Conservation (phyloP, 768 basidiomycete species). For the Tulasnella calospora region DNA sequence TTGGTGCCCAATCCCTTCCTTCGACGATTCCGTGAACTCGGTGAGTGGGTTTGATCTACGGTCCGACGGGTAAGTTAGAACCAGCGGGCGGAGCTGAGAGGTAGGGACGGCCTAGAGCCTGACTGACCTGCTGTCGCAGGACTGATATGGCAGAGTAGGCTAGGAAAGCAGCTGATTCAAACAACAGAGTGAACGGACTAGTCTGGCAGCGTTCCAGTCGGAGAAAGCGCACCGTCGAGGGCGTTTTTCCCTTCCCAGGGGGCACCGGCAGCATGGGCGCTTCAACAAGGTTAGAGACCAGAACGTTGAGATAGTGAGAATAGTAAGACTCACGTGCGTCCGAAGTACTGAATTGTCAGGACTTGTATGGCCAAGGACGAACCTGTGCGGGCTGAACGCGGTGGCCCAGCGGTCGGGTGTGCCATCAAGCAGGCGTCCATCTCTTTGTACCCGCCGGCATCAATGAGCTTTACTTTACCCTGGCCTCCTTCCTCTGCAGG, state of each 20-base stretch:
- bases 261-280: constrained; percentile 72
- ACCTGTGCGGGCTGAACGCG: constrained; percentile 59
- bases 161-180: constrained; percentile 55
- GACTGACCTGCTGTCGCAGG: constrained; percentile 70
- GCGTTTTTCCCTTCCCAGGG: constrained; percentile 88
- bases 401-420: constrained; percentile 77
- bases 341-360: constrained; percentile 59
- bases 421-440: constrained; percentile 82
- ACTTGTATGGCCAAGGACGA: constrained; percentile 54
- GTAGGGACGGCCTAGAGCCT: background rate
- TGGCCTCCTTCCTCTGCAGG: constrained; percentile 77
- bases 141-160: constrained; percentile 75
- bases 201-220: background rate
- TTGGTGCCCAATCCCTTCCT: constrained; percentile 62
- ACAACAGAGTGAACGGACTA: background rate
- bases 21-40: constrained; percentile 73
- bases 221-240: constrained; percentile 49
- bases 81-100: background rate
- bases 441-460: constrained; percentile 65
- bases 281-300: constrained; percentile 33
- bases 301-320: background rate
- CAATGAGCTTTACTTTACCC: constrained; percentile 66
- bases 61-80: background rate
- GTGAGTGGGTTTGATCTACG: constrained; percentile 56
- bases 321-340: constrained; percentile 57